Percentiles rank a stretch among this genome's conserved stretches.
These are phyloP conservation scores for Cladosporium sp. DNA, from an alignment of 2,329 filamentous ascomycete genomes.

Conservation along the genomic window DNA sequence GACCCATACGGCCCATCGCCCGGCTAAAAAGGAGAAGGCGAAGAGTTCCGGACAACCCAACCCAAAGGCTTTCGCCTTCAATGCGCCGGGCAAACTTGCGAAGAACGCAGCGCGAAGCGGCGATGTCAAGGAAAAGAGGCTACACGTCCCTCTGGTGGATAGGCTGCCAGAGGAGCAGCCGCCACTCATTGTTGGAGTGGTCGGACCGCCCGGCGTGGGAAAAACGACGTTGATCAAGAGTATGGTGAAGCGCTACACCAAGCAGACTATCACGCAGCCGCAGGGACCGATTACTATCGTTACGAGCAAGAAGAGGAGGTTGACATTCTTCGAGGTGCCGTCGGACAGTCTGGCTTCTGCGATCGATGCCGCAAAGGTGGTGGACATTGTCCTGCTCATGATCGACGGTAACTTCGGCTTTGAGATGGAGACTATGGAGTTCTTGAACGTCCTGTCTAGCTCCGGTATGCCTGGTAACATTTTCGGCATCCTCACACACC, in stretches of 20 bases:
- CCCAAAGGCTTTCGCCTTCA: slow-evolving; percentile 85
- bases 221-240: slow-evolving; percentile 97
- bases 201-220: slow-evolving; percentile 88
- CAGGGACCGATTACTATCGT: slow-evolving; percentile 93
- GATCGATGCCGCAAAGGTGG: slow-evolving; percentile 96
- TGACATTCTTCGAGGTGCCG: slow-evolving; percentile 97
- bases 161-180: slow-evolving; percentile 92
- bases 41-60: slow-evolving; percentile 60
- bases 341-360: slow-evolving; percentile 88
- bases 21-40: slow-evolving; percentile 67
- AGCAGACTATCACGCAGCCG: slow-evolving; percentile 86
- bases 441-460: slow-evolving; percentile 86
- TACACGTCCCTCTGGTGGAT: slow-evolving; percentile 96
- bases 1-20: slow-evolving; percentile 77
- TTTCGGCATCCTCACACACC: slow-evolving; percentile 92
- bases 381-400: slow-evolving; percentile 95
- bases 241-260: slow-evolving; percentile 87
- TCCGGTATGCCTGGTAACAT: slow-evolving; percentile 99
- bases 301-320: slow-evolving; percentile 88
- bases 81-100: slow-evolving; percentile 74
- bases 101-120: slow-evolving; percentile 69
- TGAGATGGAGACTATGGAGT: slow-evolving; percentile 99
- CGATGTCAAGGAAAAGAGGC: slow-evolving; percentile 88
- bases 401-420: slow-evolving; percentile 99
- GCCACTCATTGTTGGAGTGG: slow-evolving; percentile 86